Conservation (phyloP, 805 yeast genomes). For the Saccharomyces eubayanus region DNA sequence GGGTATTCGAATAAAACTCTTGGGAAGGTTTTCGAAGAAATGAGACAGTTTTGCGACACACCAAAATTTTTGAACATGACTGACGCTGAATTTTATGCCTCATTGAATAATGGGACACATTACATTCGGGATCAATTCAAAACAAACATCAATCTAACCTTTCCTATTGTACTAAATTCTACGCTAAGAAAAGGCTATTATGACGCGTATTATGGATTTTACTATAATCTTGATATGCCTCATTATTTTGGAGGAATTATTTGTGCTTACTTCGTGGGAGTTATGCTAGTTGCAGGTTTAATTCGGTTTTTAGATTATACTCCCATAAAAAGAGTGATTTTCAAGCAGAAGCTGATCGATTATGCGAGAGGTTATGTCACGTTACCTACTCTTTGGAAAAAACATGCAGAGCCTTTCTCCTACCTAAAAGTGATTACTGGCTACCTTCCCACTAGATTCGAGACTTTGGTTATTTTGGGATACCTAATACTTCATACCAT, state of each 20-base stretch:
- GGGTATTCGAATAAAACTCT: too few species aligned
- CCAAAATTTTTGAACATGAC: too few species aligned
- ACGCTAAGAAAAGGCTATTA: too few species aligned
- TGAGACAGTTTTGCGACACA: too few species aligned
- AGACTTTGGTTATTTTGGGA: slow-evolving; percentile 10
- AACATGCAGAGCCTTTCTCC: slow-evolving; percentile 15
- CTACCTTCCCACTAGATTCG: slow-evolving; percentile 20
- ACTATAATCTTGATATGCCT: slow-evolving; percentile 15
- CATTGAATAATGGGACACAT: too few species aligned
- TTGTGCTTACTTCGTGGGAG: slow-evolving; percentile 10
- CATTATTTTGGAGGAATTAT: slow-evolving; percentile 8
- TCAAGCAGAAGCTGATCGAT: slow-evolving; percentile 5
- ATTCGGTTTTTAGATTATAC: slow-evolving; percentile 8
- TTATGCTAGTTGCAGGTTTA: slow-evolving; percentile 4
- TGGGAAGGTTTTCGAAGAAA: too few species aligned
- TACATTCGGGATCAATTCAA: too few species aligned
- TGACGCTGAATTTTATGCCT: too few species aligned
- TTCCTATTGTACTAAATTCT: too few species aligned
- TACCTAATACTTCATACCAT: slow-evolving; percentile 13
- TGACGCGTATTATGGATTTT: slow-evolving; percentile 13
- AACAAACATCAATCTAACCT: too few species aligned
- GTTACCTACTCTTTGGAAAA: slow-evolving; percentile 12
- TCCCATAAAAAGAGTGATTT: slow-evolving; percentile 7
- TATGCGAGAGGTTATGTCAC: slow-evolving; percentile 12
- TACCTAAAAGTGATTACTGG: slow-evolving; percentile 7